Evolutionary conservation across 2,329 filamentous ascomycete species (phyloP), one percentile per base, ranked within the genome.

Genomic region (Tolypocladium album): DNA sequence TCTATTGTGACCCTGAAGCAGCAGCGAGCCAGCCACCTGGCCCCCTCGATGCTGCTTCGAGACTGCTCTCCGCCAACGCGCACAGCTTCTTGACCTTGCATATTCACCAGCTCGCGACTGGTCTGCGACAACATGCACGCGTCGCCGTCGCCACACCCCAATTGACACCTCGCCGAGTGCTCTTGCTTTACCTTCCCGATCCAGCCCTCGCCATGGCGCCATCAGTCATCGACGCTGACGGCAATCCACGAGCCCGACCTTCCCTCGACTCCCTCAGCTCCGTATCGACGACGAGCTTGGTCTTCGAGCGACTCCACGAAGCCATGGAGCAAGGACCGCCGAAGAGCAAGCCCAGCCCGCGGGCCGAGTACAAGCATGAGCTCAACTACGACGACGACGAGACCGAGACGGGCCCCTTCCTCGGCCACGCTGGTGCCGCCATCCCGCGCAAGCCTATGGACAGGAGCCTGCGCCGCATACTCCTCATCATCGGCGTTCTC

Each of bases 251-350:
- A 13, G 15, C 64, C 47, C 69, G 70, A 56, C 61, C 61, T 55
- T 84, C 83, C 59, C 74, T 74, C 67, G 82, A 81, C 63, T 90
- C 89, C 4, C 72, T 83, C 55, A 90, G 88, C n/a, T 88, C 88
- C 47, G 86, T 86, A n/a, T 94, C 90, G 40, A 93, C 90, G 13
- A 92, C 88, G 4, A 93, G 90, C 67, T 79, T 94, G 17, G 84
- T 94, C 59, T 89, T 94, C 70, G 89, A 94, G 65, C 85, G 88
- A 63, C 81, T 93, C 65, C 82, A 84, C 67, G 86, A 89, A 69
- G 70, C 78, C 71, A 68, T 65, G 60, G 72, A 76, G 61, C 74
- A 74, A 66, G 65, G 69, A 22, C 58, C 61, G 2, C 60, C 27
- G 12, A 40, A 38, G 56, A 64, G 56, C 65, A 66, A 43, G 60